A percentile compares a stretch with the other conserved stretches of the same genome.
Conservation (phyloP, 2,329 filamentous ascomycete genomes). For the Beauveria sp. region DNA sequence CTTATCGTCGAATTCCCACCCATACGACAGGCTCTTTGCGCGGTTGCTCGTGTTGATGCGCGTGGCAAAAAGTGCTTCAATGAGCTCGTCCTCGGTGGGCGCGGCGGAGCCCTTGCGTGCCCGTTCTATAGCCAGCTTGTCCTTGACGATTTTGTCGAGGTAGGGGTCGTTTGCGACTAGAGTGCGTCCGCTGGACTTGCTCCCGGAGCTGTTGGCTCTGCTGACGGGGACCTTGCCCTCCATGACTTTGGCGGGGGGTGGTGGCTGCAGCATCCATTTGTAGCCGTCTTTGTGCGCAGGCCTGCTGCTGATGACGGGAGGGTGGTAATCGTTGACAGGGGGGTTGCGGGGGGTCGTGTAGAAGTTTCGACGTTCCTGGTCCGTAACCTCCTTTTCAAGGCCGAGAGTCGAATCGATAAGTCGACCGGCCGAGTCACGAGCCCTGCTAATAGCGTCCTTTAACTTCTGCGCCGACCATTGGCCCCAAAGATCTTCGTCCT, state of each 20-base stretch:
- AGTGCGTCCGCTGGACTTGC: conserved; percentile 40
- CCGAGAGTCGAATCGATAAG: conserved; percentile 45
- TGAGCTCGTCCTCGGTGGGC: conserved; percentile 36
- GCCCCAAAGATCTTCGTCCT: conserved; percentile 84
- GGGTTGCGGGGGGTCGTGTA: conserved; percentile 56
- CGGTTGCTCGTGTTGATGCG: conserved; percentile 25
- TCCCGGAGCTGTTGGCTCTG: conserved; percentile 51
- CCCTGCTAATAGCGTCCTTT: conserved; percentile 52
- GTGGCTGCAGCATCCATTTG: conserved; percentile 88
- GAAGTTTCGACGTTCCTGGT: conserved; percentile 50
- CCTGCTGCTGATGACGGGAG: conserved; percentile 72
- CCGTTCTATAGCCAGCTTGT: conserved; percentile 39
- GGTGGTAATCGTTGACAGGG: conserved; percentile 79
- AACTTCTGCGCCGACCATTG: conserved; percentile 49
- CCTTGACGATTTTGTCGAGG: conserved; percentile 35
- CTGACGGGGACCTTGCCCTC: conserved; percentile 70
- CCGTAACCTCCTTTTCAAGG: conserved; percentile 43
- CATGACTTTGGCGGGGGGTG: conserved; percentile 86
- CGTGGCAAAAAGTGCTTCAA: conserved; percentile 32
- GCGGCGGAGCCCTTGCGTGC: conserved; percentile 31
- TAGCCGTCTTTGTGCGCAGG: conserved; percentile 63
- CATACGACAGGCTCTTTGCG: conserved; percentile 31
- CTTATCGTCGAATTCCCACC: conserved; percentile 24
- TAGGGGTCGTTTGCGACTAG: conserved; percentile 32
- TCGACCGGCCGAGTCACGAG: conserved; percentile 46